Evolutionary conservation across 805 yeast genomes (phyloP).

Genomic region (Henningerozyma blattae): DNA sequence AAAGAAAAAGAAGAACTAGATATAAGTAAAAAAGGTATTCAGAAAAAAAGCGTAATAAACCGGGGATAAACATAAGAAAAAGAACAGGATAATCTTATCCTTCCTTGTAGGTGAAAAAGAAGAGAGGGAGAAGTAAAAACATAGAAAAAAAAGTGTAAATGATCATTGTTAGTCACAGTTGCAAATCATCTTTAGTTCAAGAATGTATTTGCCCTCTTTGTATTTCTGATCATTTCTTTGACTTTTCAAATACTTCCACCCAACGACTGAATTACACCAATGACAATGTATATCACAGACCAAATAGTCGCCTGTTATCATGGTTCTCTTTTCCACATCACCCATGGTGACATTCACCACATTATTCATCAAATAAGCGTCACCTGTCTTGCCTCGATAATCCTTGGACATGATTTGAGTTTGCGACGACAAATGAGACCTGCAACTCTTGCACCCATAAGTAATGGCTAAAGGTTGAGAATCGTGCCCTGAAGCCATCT

Average conservation of each 20-base stretch:
- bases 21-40: no score
- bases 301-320: slow-evolving; percentile 49
- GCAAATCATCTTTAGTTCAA: slow-evolving; percentile 30
- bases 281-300: slow-evolving; percentile 48
- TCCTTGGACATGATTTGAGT: slow-evolving; percentile 26
- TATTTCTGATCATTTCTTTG: slow-evolving; percentile 34
- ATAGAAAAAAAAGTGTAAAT: no score
- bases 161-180: no score
- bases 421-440: slow-evolving; percentile 22
- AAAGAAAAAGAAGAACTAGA: no score
- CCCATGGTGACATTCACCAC: slow-evolving; percentile 35
- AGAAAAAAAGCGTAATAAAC: no score
- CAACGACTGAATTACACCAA: slow-evolving; percentile 40
- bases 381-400: slow-evolving; percentile 46
- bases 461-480: no score
- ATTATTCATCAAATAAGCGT: slow-evolving; percentile 40
- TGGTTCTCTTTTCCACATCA: slow-evolving; percentile 28
- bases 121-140: no score
- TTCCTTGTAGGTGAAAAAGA: no score
- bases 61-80: no score
- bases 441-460: slow-evolving; percentile 22
- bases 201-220: slow-evolving; percentile 50
- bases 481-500: no score
- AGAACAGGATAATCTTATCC: no score
- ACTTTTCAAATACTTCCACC: slow-evolving; percentile 53